Base-by-base conservation (phyloP, 805 yeast genomes). In the Metschnikowia picachoensis region DNA sequence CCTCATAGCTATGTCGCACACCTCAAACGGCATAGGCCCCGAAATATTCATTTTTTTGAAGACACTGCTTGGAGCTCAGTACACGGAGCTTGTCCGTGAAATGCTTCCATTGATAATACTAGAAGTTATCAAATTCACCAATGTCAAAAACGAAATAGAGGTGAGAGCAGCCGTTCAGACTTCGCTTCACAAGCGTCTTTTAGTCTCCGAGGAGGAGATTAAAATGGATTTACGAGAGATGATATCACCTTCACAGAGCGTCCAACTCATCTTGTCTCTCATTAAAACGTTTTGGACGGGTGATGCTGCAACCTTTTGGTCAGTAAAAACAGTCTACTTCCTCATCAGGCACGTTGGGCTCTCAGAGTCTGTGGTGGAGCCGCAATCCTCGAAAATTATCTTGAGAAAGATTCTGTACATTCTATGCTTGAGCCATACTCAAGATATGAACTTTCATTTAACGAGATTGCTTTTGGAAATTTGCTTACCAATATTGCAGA, bases 1-100 rank as follows among this genome's bases (percentile, higher is more conserved):
- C n/a, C 53, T 70, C 0, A 61, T 80, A 1, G 72, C 83, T 0
- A 52, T 79, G 16, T 62, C 79, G 0, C 78, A 65, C 50, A 60
- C 77, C 0, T 60, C 58, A 12, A 59, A 58, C 30, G 80, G 81
- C 0, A 41, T 60, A 1, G 56, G 75, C 46, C 60, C 65, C 41
- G 62, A 61, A 5, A 55, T 73, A 0, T 67, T 64, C 31, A 57
- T 52, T 4, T 30, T 34, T 8, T 30, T 56, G 49, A 33, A 49
- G 14, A 10, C 33, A 2, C 16, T 46, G 4, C 53, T 66, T 20
- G 58, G 58, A n/a, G 51, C 53, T 1, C 30, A 38, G 4, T 65
- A 56, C 42, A 60, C 58, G 34, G 33, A 35, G 3, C 65, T 64
- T 13, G 45, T 67, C 35, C 44, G 47, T 29, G 56, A 57, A 12